Base-by-base conservation (phyloP, 2,329 filamentous ascomycete genomes). In the Malbranchea zuffiana region DNA sequence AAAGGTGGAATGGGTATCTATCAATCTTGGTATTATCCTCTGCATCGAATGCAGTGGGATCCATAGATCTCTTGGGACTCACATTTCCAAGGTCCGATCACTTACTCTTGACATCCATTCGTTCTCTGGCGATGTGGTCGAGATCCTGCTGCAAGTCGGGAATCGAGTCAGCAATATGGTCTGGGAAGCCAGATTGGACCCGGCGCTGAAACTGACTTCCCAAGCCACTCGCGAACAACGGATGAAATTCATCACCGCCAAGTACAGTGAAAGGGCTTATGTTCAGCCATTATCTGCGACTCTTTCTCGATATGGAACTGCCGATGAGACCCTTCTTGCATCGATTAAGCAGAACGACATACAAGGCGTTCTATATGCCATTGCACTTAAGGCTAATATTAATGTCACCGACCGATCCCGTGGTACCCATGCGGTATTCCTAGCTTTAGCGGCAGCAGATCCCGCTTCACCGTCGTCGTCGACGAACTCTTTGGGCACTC, bases 11-110 rank as follows among this genome's bases (percentile, higher is more conserved):
- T 98, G 90, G 90, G 90, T 96, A 18, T 96, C 90, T 0, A 94
- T 98, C 62, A 98, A 98, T 52, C 71, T 98, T 3, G 90, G 84
- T 30, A 94, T 98, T 42, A 80, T 98, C 37, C 72, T 98, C 13
- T 98, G 90, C 63, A 95, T 95, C 55, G 88, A 98, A 60, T 98
- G 90, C 62, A 94, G 87, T 55, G 90, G 90, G 45, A 95, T 98
- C 44, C 90, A 98, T 60, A 78, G 90, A 27, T 96, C 88, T 1
- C 71, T 98, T 3, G 90, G 90, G 8, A 98, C 90, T 1, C 90
- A 98, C 59, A 95, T 98, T 54, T 94, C 86, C 60, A 98, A 98
- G 64, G 78, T 98, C 26, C 82, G 90, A 37, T 96, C 90, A 8
- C 71, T 98, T 27, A 98, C 90, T 0, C 71, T 98, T 27, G 90